A percentile compares a stretch with the other conserved stretches of the same genome.
phyloP scores from a whole-genome alignment of 305 asterid species.

The Solanum hybrid region DNA sequence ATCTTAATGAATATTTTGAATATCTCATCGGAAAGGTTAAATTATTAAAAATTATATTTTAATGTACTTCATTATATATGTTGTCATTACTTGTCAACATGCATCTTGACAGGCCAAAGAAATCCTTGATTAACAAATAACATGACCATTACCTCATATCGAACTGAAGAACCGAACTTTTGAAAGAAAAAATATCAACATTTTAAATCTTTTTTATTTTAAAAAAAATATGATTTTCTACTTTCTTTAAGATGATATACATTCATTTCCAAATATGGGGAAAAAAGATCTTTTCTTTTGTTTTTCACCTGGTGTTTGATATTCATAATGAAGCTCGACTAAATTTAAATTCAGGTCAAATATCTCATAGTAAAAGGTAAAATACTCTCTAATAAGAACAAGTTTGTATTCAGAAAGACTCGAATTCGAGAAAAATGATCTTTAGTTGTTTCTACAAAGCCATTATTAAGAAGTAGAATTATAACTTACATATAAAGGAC shows the following conservation, averaged over 20 bases:
- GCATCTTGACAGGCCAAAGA: not conserved
- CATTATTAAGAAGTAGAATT: not conserved
- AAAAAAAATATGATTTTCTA: not conserved
- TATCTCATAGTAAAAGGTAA: no score
- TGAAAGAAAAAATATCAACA: no score
- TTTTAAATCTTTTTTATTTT: rapidly evolving
- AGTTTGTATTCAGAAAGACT: no score
- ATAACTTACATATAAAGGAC: not conserved
- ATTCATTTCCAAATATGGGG: not conserved
- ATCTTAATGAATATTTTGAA: not conserved
- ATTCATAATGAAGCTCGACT: rapidly evolving
- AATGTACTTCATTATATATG: not conserved
- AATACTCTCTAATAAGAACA: rapidly evolving
- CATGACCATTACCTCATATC: not conserved
- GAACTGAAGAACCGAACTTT: not conserved
- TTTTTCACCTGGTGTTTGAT: no score
- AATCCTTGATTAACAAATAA: no score
- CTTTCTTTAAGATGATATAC: not conserved
- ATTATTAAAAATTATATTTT: not conserved
- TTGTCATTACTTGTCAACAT: not conserved
- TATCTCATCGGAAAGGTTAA: not conserved
- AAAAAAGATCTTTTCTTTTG: not conserved
- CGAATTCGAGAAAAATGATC: rapidly evolving
- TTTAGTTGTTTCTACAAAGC: not conserved
- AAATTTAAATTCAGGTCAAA: no score